These are phyloP conservation scores for Talaromyces atroroseus DNA, from an alignment of 2,329 filamentous ascomycete genomes.

Conservation along the genomic window DNA sequence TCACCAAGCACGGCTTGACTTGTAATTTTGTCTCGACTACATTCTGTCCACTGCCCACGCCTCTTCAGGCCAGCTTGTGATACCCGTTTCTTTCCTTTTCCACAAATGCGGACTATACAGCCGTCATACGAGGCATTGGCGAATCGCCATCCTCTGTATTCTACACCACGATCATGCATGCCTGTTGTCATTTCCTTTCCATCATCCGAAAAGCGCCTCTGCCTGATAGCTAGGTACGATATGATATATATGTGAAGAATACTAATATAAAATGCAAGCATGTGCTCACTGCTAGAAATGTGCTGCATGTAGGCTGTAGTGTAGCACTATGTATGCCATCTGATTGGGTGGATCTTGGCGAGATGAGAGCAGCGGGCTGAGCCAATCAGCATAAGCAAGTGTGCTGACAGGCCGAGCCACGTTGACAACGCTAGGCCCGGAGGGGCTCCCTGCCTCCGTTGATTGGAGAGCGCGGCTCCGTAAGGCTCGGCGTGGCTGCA, in stretches of 20 bases:
- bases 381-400: not conserved
- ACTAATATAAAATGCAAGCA: not conserved
- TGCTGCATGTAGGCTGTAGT: not conserved
- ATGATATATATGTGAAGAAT: not conserved
- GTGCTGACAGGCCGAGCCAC: conserved; percentile 16
- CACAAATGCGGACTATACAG: not conserved
- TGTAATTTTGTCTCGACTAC: not conserved
- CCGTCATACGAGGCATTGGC: not conserved
- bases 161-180: not conserved
- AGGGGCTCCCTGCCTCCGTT: not conserved
- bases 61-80: conserved; percentile 16
- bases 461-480: conserved; percentile 13
- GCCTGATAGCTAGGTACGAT: not conserved
- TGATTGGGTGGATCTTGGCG: not conserved
- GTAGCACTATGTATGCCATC: not conserved
- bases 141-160: not conserved
- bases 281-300: too few species aligned
- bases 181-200: not conserved
- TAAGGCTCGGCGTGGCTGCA: conserved; percentile 1
- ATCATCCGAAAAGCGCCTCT: not conserved
- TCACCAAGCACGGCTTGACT: not conserved
- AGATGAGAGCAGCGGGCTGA: not conserved
- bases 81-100: conserved; percentile 24
- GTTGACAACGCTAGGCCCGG: conserved; percentile 20
- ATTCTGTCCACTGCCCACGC: not conserved